Conservation (phyloP, 257 asterid species). For the Nicotiana benthamiana region DNA sequence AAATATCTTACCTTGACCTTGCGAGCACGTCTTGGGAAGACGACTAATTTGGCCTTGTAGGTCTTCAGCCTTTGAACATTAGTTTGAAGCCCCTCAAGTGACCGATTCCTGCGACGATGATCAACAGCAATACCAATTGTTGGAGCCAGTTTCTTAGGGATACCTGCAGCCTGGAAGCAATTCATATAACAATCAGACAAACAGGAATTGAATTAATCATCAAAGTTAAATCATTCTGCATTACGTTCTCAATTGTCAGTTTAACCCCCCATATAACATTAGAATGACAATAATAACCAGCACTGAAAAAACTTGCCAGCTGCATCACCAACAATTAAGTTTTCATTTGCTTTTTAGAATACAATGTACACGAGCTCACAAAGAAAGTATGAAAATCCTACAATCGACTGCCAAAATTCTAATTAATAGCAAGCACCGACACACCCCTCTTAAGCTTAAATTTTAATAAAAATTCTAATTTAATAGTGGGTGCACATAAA, state of each 20-base stretch:
- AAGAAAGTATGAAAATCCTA: neutral
- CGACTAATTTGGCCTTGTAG: constrained; percentile 66
- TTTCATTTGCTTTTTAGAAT: neutral
- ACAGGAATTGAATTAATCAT: neutral
- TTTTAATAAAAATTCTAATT: no score
- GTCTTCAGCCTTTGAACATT: constrained; percentile 69
- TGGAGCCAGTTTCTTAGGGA: constrained; percentile 64
- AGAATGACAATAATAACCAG: neutral
- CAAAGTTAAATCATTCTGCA: neutral
- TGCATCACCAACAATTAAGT: neutral
- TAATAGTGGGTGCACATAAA: no score
- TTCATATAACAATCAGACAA: neutral
- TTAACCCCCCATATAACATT: neutral
- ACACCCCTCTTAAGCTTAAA: no score
- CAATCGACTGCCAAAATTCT: neutral
- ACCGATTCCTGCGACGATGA: constrained; percentile 59
- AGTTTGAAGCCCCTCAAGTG: constrained; percentile 63
- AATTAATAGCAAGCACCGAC: no score
- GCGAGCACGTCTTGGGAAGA: constrained; percentile 67
- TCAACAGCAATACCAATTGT: constrained; percentile 74
- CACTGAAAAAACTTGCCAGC: neutral
- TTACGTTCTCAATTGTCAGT: neutral
- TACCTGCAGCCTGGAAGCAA: constrained; percentile 53
- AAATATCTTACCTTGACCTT: constrained; percentile 37
- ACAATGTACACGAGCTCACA: neutral